A percentile compares a stretch with the other conserved stretches of the same genome.
Evolutionary conservation across 1,139 yeast species (phyloP).

Genomic region (Petasospora fabianii): DNA sequence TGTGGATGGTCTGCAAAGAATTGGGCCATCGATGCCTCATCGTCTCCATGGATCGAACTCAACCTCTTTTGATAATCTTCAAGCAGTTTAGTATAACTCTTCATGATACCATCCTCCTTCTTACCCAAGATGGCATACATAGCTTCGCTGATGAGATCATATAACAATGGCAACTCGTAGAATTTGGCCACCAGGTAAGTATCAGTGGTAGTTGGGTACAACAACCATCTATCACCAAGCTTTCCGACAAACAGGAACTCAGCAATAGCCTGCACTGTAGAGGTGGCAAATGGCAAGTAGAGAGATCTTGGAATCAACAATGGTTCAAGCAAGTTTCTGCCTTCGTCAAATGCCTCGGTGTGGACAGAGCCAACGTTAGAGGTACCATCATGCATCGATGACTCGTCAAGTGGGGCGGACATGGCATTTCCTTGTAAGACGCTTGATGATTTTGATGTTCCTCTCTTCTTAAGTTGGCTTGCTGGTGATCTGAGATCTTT

Average conservation of each 20-base stretch:
- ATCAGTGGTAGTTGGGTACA: constrained; percentile 65
- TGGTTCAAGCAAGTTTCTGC: constrained; percentile 42
- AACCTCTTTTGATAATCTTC: constrained; percentile 16
- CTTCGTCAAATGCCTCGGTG: constrained; percentile 16
- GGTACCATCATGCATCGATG: constrained; percentile 9
- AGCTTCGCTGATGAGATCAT: constrained; percentile 64
- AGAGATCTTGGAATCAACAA: constrained; percentile 61
- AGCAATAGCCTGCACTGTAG: constrained; percentile 59
- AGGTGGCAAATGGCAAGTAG: constrained; percentile 62
- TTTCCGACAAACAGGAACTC: constrained; percentile 78
- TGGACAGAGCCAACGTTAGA: constrained; percentile 16
- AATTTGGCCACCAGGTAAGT: constrained; percentile 57
- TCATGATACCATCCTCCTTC: constrained; percentile 52
- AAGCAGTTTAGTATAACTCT: constrained; percentile 31
- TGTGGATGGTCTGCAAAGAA: constrained; percentile 23
- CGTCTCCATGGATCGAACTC: constrained; percentile 9
- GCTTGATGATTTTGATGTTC: constrained; percentile 21
- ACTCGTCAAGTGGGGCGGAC: constrained; percentile 11
- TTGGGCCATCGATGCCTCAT: constrained; percentile 10
- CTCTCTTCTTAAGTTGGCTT: constrained; percentile 18
- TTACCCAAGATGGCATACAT: constrained; percentile 65
- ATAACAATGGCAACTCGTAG: constrained; percentile 63
- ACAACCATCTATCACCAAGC: constrained; percentile 67
- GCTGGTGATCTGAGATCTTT: constrained; percentile 23
- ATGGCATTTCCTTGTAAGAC: constrained; percentile 4